Evolutionary conservation across 2,329 filamentous ascomycete genomes (phyloP).

Genomic region (Penicillium sp.): DNA sequence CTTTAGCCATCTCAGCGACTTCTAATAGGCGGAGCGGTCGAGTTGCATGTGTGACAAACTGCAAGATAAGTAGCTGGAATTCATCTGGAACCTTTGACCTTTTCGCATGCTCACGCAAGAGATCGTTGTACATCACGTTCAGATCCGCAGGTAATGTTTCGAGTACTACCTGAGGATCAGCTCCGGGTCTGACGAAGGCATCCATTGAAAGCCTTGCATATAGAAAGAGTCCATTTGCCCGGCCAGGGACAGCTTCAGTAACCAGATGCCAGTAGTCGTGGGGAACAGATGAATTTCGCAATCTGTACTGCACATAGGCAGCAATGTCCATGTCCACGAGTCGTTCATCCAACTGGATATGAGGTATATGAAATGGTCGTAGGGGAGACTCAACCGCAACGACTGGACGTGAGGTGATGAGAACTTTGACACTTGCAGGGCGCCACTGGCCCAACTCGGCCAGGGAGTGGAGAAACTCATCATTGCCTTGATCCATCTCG

Average conservation of each 20-base stretch:
- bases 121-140: conserved; percentile 42
- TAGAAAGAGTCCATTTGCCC: conserved; percentile 20
- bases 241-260: conserved; percentile 13
- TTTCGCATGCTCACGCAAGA: conserved; percentile 40
- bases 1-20: conserved; percentile 32
- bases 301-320: conserved; percentile 13
- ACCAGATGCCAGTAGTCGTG: conserved; percentile 9
- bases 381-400: not conserved
- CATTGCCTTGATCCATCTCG: conserved; percentile 47
- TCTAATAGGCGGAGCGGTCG: conserved; percentile 48
- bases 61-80: conserved; percentile 42
- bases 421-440: conserved; percentile 40
- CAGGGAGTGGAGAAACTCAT: conserved; percentile 38
- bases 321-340: conserved; percentile 14
- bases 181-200: conserved; percentile 8
- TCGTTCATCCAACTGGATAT: conserved; percentile 11
- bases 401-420: conserved; percentile 47
- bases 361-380: conserved; percentile 4
- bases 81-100: conserved; percentile 33
- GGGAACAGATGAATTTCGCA: conserved; percentile 7
- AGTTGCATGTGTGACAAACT: conserved; percentile 45
- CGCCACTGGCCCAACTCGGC: conserved; percentile 33
- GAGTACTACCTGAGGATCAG: conserved; percentile 15
- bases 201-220: conserved; percentile 20
- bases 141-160: conserved; percentile 37